Percentiles rank a stretch among this genome's conserved stretches.
Evolutionary conservation across 2,329 filamentous ascomycete genomes (phyloP).

Genomic region (Ascochyta viciae-villosae): DNA sequence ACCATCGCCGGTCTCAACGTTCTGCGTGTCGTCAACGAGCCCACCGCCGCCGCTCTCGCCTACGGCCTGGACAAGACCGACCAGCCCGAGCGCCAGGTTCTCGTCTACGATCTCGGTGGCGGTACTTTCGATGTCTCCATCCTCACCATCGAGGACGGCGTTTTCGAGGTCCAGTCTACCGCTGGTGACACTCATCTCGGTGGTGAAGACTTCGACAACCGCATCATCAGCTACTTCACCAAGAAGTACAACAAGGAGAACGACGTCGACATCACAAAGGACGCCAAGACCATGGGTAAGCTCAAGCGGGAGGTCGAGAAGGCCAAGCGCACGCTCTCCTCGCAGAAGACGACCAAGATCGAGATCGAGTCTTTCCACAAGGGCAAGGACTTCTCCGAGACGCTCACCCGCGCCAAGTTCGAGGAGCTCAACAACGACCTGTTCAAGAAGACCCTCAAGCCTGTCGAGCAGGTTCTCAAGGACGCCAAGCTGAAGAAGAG

Average conservation of each 20-base stretch:
- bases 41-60: conserved; percentile 92
- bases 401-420: conserved; percentile 97
- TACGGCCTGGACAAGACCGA: conserved; percentile 72
- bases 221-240: conserved; percentile 93
- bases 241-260: conserved; percentile 99
- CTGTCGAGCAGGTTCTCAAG: conserved; percentile 97
- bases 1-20: conserved; percentile 92
- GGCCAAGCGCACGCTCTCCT: conserved; percentile 96
- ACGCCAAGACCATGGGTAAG: conserved; percentile 98
- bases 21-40: conserved; percentile 95
- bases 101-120: conserved; percentile 54
- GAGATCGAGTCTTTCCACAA: conserved; percentile 98
- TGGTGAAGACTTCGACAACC: conserved; percentile 99
- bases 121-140: conserved; percentile 64
- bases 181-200: conserved; percentile 96
- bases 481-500: conserved; percentile 97
- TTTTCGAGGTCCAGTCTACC: conserved; percentile 93
- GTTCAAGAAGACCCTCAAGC: conserved; percentile 99
- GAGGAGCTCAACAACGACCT: conserved; percentile 99
- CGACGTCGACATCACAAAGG: conserved; percentile 88
- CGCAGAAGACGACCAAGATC: conserved; percentile 89
- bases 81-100: conserved; percentile 49
- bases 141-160: conserved; percentile 85
- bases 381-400: conserved; percentile 98
- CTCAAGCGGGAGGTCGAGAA: conserved; percentile 99